These are phyloP conservation scores for Epichloe aotearoae DNA, from an alignment of 2,329 filamentous ascomycete species.

Conservation along the genomic window DNA sequence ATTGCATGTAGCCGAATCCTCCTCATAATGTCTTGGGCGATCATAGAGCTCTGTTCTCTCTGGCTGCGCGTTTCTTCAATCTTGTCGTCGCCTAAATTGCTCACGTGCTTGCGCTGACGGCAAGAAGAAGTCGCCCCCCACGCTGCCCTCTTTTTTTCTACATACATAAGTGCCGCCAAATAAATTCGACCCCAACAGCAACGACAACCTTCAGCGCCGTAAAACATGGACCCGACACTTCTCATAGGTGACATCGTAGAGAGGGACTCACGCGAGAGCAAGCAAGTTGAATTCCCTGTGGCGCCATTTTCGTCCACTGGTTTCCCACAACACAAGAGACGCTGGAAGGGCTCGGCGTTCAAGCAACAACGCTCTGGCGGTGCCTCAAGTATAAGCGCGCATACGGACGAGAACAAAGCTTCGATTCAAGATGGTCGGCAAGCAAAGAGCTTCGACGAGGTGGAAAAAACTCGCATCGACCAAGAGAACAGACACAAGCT, in stretches of 20 bases:
- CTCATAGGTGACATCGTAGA: conserved; percentile 70
- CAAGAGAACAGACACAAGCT: conserved; percentile 66
- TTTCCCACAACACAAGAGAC: conserved; percentile 81
- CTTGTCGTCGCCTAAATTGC: background rate
- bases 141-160: background rate
- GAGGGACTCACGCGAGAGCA: conserved; percentile 45
- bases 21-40: too few species aligned
- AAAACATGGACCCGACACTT: conserved; percentile 30
- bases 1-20: too few species aligned
- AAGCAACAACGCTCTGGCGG: conserved; percentile 40
- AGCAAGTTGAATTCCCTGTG: conserved; percentile 43
- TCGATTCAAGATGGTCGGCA: background rate
- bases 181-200: background rate
- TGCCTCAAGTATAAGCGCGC: conserved; percentile 1
- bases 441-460: conserved; percentile 23
- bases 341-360: conserved; percentile 61
- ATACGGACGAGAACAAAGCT: background rate
- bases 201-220: background rate
- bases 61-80: too few species aligned
- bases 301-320: conserved; percentile 41
- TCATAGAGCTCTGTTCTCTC: too few species aligned
- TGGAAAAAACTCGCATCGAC: conserved; percentile 63
- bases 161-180: background rate
- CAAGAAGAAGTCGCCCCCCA: background rate
- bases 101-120: background rate